Conservation (phyloP, 345 rosid species). For the thale cress (Arabidopsis thaliana) region TAIR10.1 NC_003075.7:17409001-17409500, state of each 20-base stretch:
- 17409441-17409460: slow-evolving; percentile 47
- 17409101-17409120: neutral
- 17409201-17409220: slow-evolving; percentile 18
- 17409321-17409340: slow-evolving; percentile 44
- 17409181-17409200: slow-evolving; percentile 4
- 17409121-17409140: too few relatives aligned
- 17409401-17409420: slow-evolving; percentile 39
- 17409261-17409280: slow-evolving; percentile 26
- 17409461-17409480: slow-evolving; percentile 43
- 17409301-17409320: slow-evolving; percentile 36
- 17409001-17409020: neutral
- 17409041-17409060: neutral
- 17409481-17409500: slow-evolving; percentile 38
- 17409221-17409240: neutral
- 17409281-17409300: slow-evolving; percentile 8
- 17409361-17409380: slow-evolving; percentile 42
- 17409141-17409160: neutral
- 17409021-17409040: neutral
- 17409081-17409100: neutral
- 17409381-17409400: slow-evolving; percentile 45
- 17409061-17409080: neutral
- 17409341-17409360: slow-evolving; percentile 24
- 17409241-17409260: slow-evolving; percentile 20
- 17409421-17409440: slow-evolving; percentile 46
- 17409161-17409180: neutral